Evolutionary conservation across 169 alveolate species (phyloP).

Genomic region (Plasmodium gallinaceum): DNA sequence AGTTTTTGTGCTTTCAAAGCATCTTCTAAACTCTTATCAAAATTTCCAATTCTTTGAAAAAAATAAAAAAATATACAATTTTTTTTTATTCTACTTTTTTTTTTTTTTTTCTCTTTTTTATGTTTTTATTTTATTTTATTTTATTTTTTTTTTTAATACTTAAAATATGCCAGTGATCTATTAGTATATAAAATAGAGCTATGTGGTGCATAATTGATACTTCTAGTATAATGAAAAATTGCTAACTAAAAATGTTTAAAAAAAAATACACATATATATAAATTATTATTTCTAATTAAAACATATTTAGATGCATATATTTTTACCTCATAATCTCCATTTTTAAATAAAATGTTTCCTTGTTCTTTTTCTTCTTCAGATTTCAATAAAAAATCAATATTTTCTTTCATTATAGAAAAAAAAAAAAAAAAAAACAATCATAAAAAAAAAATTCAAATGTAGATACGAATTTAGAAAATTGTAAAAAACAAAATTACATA

Average conservation of each 20-base stretch:
- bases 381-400: constrained; percentile 23
- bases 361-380: constrained; percentile 64
- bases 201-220: constrained; percentile 28
- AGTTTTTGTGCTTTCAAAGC: constrained; percentile 47
- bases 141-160: constrained; percentile 11
- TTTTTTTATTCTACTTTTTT: neutral
- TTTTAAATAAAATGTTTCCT: constrained; percentile 42
- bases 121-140: neutral
- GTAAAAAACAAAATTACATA: neutral
- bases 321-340: constrained; percentile 53
- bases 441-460: neutral
- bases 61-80: neutral
- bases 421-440: neutral
- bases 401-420: constrained; percentile 16
- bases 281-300: neutral
- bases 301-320: neutral
- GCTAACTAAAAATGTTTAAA: constrained; percentile 15
- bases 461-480: neutral
- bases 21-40: constrained; percentile 43
- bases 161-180: constrained; percentile 64
- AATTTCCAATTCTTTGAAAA: constrained; percentile 31
- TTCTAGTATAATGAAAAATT: constrained; percentile 59
- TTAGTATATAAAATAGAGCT: constrained; percentile 44
- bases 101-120: neutral
- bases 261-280: neutral